Evolutionary conservation across 805 yeast species (phyloP).

Genomic region (Torulaspora maleeae): DNA sequence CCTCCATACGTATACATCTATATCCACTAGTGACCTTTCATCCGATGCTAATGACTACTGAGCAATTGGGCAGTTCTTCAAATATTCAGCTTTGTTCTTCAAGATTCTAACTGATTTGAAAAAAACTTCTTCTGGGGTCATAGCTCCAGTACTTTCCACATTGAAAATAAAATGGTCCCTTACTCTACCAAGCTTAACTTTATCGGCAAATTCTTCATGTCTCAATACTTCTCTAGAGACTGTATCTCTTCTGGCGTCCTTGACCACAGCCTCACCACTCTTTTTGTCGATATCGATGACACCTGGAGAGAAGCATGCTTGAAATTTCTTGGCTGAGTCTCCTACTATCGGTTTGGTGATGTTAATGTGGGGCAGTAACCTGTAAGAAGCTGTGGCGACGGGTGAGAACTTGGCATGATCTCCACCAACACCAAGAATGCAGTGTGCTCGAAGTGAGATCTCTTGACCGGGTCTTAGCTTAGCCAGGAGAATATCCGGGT

Average conservation of each 20-base stretch:
- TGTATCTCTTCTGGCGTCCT: slow-evolving; percentile 90
- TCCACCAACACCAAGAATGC: slow-evolving; percentile 83
- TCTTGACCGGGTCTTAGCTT: slow-evolving; percentile 97
- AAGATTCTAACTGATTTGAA: slow-evolving; percentile 82
- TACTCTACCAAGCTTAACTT: slow-evolving; percentile 84
- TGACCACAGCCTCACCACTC: slow-evolving; percentile 65
- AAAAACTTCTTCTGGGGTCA: slow-evolving; percentile 95
- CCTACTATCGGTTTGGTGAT: slow-evolving; percentile 73
- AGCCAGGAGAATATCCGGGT: slow-evolving; percentile 85
- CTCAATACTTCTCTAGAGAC: slow-evolving; percentile 95
- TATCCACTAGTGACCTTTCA: slow-evolving; percentile 1
- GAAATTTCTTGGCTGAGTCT: slow-evolving; percentile 69
- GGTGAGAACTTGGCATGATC: slow-evolving; percentile 99
- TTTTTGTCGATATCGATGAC: slow-evolving; percentile 70
- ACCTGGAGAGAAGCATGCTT: slow-evolving; percentile 88
- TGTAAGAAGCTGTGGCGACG: slow-evolving; percentile 92
- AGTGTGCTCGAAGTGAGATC: slow-evolving; percentile 82
- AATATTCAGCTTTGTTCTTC: slow-evolving; percentile 76
- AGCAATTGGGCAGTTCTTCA: slow-evolving; percentile 73
- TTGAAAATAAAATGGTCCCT: slow-evolving; percentile 93
- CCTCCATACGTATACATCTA: slow-evolving; percentile 1
- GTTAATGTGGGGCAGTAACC: slow-evolving; percentile 83
- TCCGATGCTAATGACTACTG: slow-evolving; percentile 36
- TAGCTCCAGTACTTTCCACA: slow-evolving; percentile 93
- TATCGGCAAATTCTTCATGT: slow-evolving; percentile 84